Base-by-base conservation (phyloP, 2,329 filamentous ascomycete species). In the Alternaria conjuncta region DNA sequence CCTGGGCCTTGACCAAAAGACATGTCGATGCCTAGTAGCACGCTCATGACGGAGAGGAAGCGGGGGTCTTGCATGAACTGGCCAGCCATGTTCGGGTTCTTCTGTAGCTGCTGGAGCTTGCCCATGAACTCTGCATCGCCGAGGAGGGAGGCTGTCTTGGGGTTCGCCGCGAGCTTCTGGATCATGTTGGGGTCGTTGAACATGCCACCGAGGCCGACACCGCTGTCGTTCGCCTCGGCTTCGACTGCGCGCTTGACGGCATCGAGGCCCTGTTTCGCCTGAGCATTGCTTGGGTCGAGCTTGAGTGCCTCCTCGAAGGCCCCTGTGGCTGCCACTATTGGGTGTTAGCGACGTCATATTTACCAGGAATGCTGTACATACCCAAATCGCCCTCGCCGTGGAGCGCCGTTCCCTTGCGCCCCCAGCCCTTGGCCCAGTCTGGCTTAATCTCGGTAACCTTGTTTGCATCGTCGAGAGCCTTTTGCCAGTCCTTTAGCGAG, bases 381-480 rank as follows among this genome's bases (percentile, higher is more conserved):
- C 86, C 74, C 21, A 98, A 86, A 79, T 99, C 93, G 55, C 94
- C 93, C 64, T 90, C 85, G 49, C 96, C 96, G 80, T 97, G 96
- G 32, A 94, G 86, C 60, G 96, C 96, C 67, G 94, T 91, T 70
- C 95, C 96, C 81, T 97, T 97, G 65, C 96, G 90, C 63, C 92
- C 91, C 91, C 93, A 97, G 70, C 96, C 96, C 84, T 98, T 98
- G 64, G 93, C 90, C 96, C 96, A 99, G 85, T 98, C 96, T 12
- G 95, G 92, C 86, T 99, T 98, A 80, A 99, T 85, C 82, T 97
- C 89, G 59, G 92, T 96, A 4, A 93, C 96, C 87, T 97, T 97
- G 78, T 90, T 90, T 61, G 96, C 96, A 86, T 99, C 96, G 67
- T 91, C 86, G 25, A 98, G 84, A 20, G 96, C 96, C 71, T 91